Conservation (phyloP, 352 stramenopile species). For the Phytophthora megakarya region DNA sequence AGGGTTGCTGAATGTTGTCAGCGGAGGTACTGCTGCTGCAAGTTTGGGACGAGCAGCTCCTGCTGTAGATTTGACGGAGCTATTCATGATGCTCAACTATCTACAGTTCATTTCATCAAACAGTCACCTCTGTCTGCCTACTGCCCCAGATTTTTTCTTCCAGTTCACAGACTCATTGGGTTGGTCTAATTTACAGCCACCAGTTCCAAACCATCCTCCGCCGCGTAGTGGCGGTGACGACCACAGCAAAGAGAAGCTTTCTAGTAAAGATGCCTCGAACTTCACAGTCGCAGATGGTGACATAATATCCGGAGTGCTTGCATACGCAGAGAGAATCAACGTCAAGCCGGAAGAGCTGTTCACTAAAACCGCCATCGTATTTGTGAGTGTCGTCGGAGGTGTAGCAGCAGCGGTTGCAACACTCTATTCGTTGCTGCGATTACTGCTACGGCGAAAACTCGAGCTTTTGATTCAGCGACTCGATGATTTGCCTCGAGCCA, state of each 20-base stretch:
- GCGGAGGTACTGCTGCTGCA: slow-evolving; percentile 6
- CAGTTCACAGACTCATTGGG: slow-evolving; percentile 75
- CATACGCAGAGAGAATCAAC: slow-evolving; percentile 67
- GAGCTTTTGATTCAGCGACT: slow-evolving; percentile 64
- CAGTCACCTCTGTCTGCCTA: slow-evolving; percentile 66
- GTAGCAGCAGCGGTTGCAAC: slow-evolving; percentile 65
- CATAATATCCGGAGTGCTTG: slow-evolving; percentile 75
- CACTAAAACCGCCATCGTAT: slow-evolving; percentile 72
- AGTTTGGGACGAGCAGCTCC: slow-evolving; percentile 30
- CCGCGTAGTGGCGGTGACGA: slow-evolving; percentile 9
- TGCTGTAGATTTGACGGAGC: slow-evolving; percentile 50
- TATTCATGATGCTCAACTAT: slow-evolving; percentile 74
- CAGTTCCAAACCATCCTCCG: neutral
- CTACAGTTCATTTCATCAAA: slow-evolving; percentile 72
- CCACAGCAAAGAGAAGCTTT: slow-evolving; percentile 25
- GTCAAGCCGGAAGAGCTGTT: slow-evolving; percentile 74
- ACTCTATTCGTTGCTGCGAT: slow-evolving; percentile 57
- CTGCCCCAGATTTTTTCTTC: slow-evolving; percentile 63
- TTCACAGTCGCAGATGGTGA: slow-evolving; percentile 69
- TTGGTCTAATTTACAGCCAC: slow-evolving; percentile 61
- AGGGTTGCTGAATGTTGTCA: slow-evolving; percentile 32
- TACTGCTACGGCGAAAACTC: slow-evolving; percentile 49
- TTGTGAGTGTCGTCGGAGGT: slow-evolving; percentile 56
- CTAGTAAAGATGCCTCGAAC: slow-evolving; percentile 37
- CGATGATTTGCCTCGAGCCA: slow-evolving; percentile 68